Percentiles rank a stretch among this genome's conserved stretches.
Conservation (phyloP, 1,284 basidiomycete species). For the Cryptococcus sp. region DNA sequence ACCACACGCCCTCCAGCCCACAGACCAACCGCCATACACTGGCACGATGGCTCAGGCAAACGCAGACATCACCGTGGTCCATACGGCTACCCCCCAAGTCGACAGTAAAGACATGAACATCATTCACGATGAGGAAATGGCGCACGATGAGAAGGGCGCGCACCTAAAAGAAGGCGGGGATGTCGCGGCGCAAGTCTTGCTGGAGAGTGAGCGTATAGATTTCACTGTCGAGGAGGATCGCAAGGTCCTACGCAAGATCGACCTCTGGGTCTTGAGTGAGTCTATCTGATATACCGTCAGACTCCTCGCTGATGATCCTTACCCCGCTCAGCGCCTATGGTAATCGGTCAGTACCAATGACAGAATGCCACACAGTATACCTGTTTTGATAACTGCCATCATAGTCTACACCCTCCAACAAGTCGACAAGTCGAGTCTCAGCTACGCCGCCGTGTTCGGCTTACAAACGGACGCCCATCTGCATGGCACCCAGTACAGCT, state of each 20-base stretch:
- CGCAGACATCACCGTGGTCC: too few species aligned
- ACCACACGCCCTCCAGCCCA: too few species aligned
- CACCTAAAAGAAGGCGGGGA: slow-evolving; percentile 12
- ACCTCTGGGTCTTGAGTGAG: slow-evolving; percentile 55
- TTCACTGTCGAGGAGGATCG: slow-evolving; percentile 35
- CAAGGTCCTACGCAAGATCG: slow-evolving; percentile 33
- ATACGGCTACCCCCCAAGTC: too few species aligned
- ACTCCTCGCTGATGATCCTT: neutral
- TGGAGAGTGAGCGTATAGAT: slow-evolving; percentile 18
- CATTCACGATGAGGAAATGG: slow-evolving; percentile 7
- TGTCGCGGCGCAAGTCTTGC: slow-evolving; percentile 20
- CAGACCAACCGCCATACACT: too few species aligned
- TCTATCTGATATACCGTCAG: too few species aligned
- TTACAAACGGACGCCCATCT: slow-evolving; percentile 53
- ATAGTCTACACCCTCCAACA: slow-evolving; percentile 20
- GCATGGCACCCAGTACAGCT: slow-evolving; percentile 57
- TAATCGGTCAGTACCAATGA: slow-evolving; percentile 9
- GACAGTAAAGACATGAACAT: slow-evolving; percentile 13
- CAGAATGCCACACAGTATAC: too few species aligned
- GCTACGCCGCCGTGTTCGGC: slow-evolving; percentile 34
- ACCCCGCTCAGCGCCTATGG: slow-evolving; percentile 18
- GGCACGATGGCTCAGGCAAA: too few species aligned
- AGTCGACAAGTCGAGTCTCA: slow-evolving; percentile 33
- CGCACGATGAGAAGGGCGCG: neutral
- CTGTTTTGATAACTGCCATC: too few species aligned